Conservation (phyloP, 108 stramenopile genomes). For the Cyclotella kingstonii region DNA sequence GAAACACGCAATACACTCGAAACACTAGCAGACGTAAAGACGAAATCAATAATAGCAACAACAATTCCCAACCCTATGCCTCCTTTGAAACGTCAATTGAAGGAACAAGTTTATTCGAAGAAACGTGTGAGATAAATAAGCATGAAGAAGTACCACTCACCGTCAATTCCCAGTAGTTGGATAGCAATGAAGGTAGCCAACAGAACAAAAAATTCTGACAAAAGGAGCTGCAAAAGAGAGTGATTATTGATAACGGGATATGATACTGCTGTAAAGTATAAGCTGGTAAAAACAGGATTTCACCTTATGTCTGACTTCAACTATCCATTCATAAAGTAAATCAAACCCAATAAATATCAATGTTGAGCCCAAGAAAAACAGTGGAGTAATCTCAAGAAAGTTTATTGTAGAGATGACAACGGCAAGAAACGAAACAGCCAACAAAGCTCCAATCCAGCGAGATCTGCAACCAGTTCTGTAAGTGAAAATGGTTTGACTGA, state of each 20-base stretch:
- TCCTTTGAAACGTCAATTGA: not conserved
- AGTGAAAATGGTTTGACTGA: conserved; percentile 98
- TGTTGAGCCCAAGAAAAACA: conserved; percentile 93
- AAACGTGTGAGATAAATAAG: not conserved
- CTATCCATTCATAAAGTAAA: conserved; percentile 94
- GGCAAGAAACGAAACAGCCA: conserved; percentile 55
- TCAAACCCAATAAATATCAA: conserved; percentile 92
- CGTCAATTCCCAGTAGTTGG: conserved; percentile 39
- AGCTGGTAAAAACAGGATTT: conserved; percentile 3
- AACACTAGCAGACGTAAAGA: conserved; percentile 63
- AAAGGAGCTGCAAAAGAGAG: conserved; percentile 23
- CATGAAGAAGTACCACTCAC: not conserved
- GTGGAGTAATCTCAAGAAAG: conserved; percentile 68
- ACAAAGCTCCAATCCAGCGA: conserved; percentile 74
- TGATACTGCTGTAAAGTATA: not conserved
- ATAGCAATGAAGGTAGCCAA: conserved; percentile 44
- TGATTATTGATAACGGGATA: not conserved
- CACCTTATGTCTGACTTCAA: conserved; percentile 81
- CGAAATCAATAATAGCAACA: conserved; percentile 76
- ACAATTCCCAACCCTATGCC: conserved; percentile 39
- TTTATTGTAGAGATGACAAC: conserved; percentile 76
- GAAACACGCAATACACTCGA: conserved; percentile 52
- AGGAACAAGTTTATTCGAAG: too few species aligned
- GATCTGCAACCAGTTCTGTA: conserved; percentile 82
- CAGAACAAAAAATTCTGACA: conserved; percentile 40